Conservation (phyloP, 306 rosid genomes). For the Sicyos edulis region DNA sequence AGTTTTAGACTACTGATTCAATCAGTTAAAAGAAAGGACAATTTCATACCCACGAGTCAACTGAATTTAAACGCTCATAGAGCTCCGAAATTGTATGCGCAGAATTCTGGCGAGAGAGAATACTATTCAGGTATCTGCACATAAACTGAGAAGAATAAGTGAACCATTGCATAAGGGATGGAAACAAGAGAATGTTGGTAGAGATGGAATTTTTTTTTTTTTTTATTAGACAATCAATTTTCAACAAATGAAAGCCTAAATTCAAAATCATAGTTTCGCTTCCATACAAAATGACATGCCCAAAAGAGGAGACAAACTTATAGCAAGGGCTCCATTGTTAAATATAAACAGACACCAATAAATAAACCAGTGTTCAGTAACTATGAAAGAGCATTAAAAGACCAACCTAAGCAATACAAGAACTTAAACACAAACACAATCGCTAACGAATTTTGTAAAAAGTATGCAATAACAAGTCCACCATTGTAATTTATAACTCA, state of each 20-base stretch:
- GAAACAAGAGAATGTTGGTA: background rate
- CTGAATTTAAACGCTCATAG: slow-evolving; percentile 43
- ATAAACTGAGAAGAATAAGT: slow-evolving; percentile 23
- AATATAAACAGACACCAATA: background rate
- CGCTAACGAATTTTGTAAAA: background rate
- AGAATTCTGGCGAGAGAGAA: slow-evolving; percentile 51
- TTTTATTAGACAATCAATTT: background rate
- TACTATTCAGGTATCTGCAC: slow-evolving; percentile 53
- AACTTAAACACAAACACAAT: background rate
- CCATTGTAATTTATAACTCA: background rate
- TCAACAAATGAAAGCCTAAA: slow-evolving; percentile 2
- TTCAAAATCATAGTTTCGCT: background rate
- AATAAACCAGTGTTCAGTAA: background rate
- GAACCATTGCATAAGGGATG: background rate
- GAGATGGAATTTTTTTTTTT: background rate
- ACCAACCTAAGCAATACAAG: background rate
- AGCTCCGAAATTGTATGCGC: slow-evolving; percentile 56
- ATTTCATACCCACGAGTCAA: slow-evolving; percentile 65
- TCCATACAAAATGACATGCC: background rate
- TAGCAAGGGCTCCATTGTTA: background rate
- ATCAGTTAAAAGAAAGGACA: slow-evolving; percentile 19
- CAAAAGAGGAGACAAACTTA: background rate
- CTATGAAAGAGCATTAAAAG: background rate
- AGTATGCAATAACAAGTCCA: background rate
- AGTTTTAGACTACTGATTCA: background rate